These are phyloP conservation scores for Aegilops bicornis DNA, from an alignment of 176 grass and related monocot genomes.

Conservation along the genomic window DNA sequence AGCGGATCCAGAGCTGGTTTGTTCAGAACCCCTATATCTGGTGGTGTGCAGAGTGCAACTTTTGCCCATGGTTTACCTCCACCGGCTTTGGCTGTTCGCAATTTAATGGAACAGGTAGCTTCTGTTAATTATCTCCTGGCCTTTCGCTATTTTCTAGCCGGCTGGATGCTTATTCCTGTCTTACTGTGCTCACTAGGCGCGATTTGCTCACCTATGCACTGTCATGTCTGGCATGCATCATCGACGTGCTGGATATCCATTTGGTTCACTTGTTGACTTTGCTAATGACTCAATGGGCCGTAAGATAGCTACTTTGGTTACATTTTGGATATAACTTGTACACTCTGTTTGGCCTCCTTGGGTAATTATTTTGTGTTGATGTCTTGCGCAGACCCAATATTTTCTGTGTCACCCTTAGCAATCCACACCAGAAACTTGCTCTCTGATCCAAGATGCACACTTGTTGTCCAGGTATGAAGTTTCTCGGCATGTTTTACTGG, in stretches of 20 bases:
- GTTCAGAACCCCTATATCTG: constrained; percentile 97
- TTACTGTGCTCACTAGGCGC: constrained; percentile 48
- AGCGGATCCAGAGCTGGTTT: constrained; percentile 80
- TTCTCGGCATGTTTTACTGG: not conserved
- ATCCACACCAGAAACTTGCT: constrained; percentile 96
- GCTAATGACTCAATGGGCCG: constrained; percentile 89
- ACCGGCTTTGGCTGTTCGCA: constrained; percentile 88
- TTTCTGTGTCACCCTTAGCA: constrained; percentile 89
- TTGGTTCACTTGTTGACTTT: constrained; percentile 98
- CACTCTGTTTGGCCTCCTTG: not conserved
- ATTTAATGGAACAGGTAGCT: constrained; percentile 94
- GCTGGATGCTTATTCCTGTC: not conserved
- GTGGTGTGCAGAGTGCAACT: constrained; percentile 95
- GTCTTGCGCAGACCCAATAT: constrained; percentile 75
- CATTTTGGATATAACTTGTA: not conserved
- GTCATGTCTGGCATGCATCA: constrained; percentile 99
- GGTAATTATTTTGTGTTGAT: constrained; percentile 11
- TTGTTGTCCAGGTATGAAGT: constrained; percentile 87
- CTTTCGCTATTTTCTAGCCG: not conserved
- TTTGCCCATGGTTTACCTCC: constrained; percentile 87
- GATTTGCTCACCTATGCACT: constrained; percentile 93
- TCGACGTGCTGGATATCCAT: constrained; percentile 83
- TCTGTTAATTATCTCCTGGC: not conserved
- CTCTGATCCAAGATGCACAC: constrained; percentile 88
- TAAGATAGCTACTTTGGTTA: constrained; percentile 47